These are phyloP conservation scores for Aspergillus versicolor DNA, from an alignment of 2,329 filamentous ascomycete species.

Conservation along the genomic window DNA sequence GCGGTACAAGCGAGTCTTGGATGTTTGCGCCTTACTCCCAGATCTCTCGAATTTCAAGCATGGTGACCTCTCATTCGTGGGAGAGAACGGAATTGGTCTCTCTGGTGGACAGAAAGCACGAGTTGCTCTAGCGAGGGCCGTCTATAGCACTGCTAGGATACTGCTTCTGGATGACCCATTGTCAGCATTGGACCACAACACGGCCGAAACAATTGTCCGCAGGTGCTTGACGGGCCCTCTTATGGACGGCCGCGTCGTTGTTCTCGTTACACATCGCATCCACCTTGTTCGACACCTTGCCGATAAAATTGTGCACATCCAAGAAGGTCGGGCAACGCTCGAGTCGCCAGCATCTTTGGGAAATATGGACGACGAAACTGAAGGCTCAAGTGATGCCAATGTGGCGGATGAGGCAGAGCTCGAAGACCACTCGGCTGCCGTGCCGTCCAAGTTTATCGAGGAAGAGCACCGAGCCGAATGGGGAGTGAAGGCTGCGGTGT, in stretches of 20 bases:
- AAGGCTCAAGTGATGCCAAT: slow-evolving; percentile 19
- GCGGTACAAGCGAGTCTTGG: slow-evolving; percentile 67
- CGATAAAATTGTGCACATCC: slow-evolving; percentile 70
- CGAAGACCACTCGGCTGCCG: slow-evolving; percentile 50
- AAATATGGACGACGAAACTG: slow-evolving; percentile 34
- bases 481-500: slow-evolving; percentile 71
- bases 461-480: slow-evolving; percentile 74
- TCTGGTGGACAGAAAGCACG: slow-evolving; percentile 63
- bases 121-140: slow-evolving; percentile 60
- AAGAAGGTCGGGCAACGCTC: slow-evolving; percentile 57
- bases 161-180: slow-evolving; percentile 61
- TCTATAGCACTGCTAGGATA: slow-evolving; percentile 57
- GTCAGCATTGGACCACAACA: slow-evolving; percentile 63
- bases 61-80: slow-evolving; percentile 62
- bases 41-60: slow-evolving; percentile 64
- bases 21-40: slow-evolving; percentile 61
- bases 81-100: slow-evolving; percentile 61
- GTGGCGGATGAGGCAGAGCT: slow-evolving; percentile 32
- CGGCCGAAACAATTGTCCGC: slow-evolving; percentile 60
- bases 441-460: slow-evolving; percentile 74
- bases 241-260: slow-evolving; percentile 52
- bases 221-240: slow-evolving; percentile 58
- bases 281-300: slow-evolving; percentile 73
- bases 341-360: slow-evolving; percentile 47
- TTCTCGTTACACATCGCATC: slow-evolving; percentile 65